Conservation (phyloP, 306 rosid genomes). For the Echinosophora koreensis region DNA sequence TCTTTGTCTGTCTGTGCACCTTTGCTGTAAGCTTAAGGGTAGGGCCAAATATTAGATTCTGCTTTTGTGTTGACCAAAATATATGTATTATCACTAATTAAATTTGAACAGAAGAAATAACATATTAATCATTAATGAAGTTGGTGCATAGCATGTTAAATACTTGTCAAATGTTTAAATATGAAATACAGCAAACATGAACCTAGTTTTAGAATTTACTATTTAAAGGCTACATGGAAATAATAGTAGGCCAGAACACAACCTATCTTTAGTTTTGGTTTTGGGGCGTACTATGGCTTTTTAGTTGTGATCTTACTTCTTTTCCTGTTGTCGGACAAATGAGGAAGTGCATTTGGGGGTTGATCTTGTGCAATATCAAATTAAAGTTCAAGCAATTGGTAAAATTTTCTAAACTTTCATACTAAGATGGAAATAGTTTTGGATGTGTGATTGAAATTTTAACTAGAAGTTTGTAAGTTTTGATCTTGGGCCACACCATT, state of each 20-base stretch:
- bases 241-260: neutral
- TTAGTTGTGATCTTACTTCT: constrained; percentile 1
- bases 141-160: constrained; percentile 11
- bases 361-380: neutral
- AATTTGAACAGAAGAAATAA: constrained; percentile 23
- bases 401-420: neutral
- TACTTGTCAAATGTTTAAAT: constrained; percentile 25
- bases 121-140: constrained; percentile 20
- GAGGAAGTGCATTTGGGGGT: neutral
- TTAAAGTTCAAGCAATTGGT: neutral
- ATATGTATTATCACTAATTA: neutral
- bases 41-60: neutral
- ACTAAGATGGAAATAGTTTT: neutral
- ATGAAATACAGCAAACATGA: neutral
- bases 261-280: neutral
- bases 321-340: neutral
- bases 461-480: neutral
- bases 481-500: neutral
- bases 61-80: neutral
- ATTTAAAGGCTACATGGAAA: neutral
- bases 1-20: neutral
- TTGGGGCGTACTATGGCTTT: neutral
- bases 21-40: constrained; percentile 33
- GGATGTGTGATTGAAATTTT: no score
- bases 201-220: neutral